A percentile compares a stretch with the other conserved stretches of the same genome.
phyloP scores from a whole-genome alignment of 192 early-diverging fungal genomes.

The Linnemannia hyalina region DNA sequence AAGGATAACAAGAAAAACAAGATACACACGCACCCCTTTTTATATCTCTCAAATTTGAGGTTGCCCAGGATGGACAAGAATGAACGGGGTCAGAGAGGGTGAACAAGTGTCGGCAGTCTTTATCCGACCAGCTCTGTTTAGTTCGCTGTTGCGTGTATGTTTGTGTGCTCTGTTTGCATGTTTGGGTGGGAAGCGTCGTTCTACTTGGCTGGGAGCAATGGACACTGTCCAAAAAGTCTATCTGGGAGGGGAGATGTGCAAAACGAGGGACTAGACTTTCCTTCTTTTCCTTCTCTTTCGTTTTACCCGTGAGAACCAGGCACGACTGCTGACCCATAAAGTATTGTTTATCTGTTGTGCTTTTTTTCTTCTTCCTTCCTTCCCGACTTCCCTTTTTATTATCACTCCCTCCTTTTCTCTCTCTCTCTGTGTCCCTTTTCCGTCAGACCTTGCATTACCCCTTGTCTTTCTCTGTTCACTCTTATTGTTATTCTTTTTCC shows the following conservation, averaged over 20 bases:
- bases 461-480: background rate
- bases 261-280: background rate
- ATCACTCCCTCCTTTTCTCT: background rate
- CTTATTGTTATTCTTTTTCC: background rate
- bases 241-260: background rate
- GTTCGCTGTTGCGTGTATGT: background rate
- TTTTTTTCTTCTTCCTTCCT: background rate
- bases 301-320: conserved; percentile 50
- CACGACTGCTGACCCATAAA: conserved; percentile 14
- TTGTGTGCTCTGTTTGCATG: background rate
- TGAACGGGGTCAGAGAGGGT: background rate
- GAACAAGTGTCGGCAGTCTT: conserved; percentile 4
- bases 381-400: background rate
- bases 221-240: conserved; percentile 1
- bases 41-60: background rate
- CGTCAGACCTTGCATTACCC: background rate
- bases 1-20: background rate
- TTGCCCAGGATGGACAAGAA: background rate
- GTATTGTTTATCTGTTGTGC: background rate
- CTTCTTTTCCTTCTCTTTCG: conserved; percentile 2
- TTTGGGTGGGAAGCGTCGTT: background rate
- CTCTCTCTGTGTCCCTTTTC: background rate
- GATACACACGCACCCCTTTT: background rate
- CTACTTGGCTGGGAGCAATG: background rate
- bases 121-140: background rate